Percentiles rank a stretch among this genome's conserved stretches.
These are phyloP conservation scores for Aspergillus jensenii DNA, from an alignment of 2,329 filamentous ascomycete species.

Conservation along the genomic window DNA sequence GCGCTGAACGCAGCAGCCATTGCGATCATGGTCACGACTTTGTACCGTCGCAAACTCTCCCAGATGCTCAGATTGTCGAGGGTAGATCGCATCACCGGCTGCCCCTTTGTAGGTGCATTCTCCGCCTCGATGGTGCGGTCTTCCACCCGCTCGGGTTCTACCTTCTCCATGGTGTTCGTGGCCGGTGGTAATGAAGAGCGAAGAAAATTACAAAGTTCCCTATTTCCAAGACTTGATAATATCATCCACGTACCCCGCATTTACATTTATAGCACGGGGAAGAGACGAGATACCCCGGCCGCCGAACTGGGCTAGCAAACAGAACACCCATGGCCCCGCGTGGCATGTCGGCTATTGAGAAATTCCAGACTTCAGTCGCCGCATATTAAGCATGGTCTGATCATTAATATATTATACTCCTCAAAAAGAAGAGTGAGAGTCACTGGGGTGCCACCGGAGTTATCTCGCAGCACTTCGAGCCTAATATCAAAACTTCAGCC, in stretches of 20 bases:
- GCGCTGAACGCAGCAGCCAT: constrained; percentile 46
- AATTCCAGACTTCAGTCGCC: not conserved
- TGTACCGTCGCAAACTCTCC: constrained; percentile 38
- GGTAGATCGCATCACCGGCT: constrained; percentile 34
- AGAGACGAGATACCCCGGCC: not conserved
- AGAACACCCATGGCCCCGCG: not conserved
- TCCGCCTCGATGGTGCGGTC: not conserved
- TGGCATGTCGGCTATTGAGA: not conserved
- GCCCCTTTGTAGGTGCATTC: not conserved
- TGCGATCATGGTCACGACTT: constrained; percentile 34
- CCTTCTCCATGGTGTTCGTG: not conserved
- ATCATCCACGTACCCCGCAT: not conserved
- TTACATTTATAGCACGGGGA: not conserved
- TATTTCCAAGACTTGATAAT: not conserved
- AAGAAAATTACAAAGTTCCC: not conserved
- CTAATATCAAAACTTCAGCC: too few species aligned
- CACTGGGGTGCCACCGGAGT: not conserved
- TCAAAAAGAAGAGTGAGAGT: fast-evolving
- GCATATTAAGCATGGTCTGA: not conserved
- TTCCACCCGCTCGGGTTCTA: constrained; percentile 6
- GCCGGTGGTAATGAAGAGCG: too few species aligned
- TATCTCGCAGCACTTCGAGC: not conserved
- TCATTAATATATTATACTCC: too few species aligned
- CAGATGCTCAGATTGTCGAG: constrained; percentile 42
- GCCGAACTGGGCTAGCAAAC: not conserved